phyloP scores from a whole-genome alignment of 75 land plant species.

The Pinus albicaulis region DNA sequence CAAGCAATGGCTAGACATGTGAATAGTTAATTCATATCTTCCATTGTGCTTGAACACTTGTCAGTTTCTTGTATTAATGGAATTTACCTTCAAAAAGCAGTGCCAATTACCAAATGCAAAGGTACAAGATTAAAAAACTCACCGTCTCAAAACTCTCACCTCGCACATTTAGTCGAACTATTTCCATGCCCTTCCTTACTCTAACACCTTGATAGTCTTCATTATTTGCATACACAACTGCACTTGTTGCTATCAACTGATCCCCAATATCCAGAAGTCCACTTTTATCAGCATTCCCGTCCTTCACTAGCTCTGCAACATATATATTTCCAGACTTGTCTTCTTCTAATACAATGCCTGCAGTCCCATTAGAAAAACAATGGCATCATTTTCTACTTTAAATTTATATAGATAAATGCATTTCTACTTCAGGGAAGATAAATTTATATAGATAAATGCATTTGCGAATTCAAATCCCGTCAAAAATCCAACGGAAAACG shows the following conservation, averaged over 20 bases:
- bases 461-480: background rate
- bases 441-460: slow-evolving; percentile 1
- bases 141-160: slow-evolving; percentile 54
- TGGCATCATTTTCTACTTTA: background rate
- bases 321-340: slow-evolving; percentile 31
- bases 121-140: slow-evolving; percentile 4
- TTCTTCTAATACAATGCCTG: slow-evolving; percentile 42
- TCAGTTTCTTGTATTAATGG: too few species aligned
- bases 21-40: too few species aligned
- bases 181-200: slow-evolving; percentile 48
- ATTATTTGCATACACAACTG: slow-evolving; percentile 29
- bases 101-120: background rate
- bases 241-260: slow-evolving; percentile 51
- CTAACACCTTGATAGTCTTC: slow-evolving; percentile 45
- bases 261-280: slow-evolving; percentile 38
- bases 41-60: too few species aligned
- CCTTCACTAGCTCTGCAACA: slow-evolving; percentile 32
- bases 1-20: too few species aligned
- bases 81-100: background rate
- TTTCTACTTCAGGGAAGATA: background rate
- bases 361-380: slow-evolving; percentile 2
- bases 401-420: slow-evolving; percentile 1
- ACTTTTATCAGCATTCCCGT: slow-evolving; percentile 41
- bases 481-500: too few species aligned
- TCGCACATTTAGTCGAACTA: slow-evolving; percentile 32